A percentile compares a stretch with the other conserved stretches of the same genome.
These are phyloP conservation scores for Xylaria telfairii DNA, from an alignment of 495 filamentous ascomycete species.

Conservation along the genomic window DNA sequence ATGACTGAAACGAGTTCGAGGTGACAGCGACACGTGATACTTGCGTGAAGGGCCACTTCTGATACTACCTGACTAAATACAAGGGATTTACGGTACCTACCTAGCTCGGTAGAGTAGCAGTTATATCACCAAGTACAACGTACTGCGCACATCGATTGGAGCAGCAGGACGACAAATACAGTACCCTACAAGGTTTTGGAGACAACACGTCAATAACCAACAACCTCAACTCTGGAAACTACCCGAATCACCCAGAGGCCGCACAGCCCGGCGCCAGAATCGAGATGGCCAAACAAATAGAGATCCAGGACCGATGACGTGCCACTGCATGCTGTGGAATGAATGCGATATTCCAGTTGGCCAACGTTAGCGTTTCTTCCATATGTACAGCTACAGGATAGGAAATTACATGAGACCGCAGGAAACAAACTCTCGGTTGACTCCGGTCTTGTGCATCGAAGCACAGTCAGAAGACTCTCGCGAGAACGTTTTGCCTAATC, in stretches of 20 bases:
- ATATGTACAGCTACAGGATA: not conserved
- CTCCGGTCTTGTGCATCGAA: constrained; percentile 38
- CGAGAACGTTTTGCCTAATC: not conserved
- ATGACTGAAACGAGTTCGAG: not conserved
- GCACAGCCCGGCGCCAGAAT: not conserved
- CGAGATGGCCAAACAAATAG: constrained; percentile 11
- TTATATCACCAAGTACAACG: constrained; percentile 4
- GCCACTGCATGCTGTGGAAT: constrained; percentile 18
- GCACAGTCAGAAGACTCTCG: constrained; percentile 35
- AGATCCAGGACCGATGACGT: not conserved
- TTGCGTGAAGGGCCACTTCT: not conserved
- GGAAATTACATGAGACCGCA: constrained; percentile 8
- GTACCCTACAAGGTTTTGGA: not conserved
- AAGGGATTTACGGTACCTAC: not conserved
- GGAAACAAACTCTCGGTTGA: constrained; percentile 28
- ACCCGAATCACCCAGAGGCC: not conserved
- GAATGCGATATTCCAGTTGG: not conserved
- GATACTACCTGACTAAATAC: not conserved
- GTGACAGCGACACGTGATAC: constrained; percentile 17
- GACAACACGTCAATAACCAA: not conserved
- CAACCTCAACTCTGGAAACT: not conserved
- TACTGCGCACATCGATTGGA: not conserved
- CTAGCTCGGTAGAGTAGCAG: too few species aligned
- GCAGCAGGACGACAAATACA: not conserved
- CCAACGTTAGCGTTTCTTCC: not conserved